Percentiles rank a stretch among this genome's conserved stretches.
These are phyloP conservation scores for Lachnellula arida DNA, from an alignment of 2,329 filamentous ascomycete species.

Conservation along the genomic window DNA sequence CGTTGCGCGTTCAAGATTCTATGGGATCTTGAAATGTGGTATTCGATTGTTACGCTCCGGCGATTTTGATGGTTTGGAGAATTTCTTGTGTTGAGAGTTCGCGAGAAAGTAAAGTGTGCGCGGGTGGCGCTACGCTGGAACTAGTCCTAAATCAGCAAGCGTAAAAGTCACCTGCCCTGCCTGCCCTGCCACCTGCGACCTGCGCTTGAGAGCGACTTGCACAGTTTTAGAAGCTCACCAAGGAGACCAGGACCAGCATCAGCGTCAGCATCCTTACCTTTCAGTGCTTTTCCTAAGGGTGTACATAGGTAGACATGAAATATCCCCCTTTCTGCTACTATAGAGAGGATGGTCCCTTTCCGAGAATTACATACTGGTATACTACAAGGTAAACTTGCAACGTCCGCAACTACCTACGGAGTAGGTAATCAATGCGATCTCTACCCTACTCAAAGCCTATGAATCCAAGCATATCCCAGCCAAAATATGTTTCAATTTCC, in stretches of 20 bases:
- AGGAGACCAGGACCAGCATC: too few species aligned
- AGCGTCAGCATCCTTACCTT: too few species aligned
- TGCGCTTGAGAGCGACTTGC: slow-evolving; percentile 1
- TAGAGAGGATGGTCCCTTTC: too few species aligned
- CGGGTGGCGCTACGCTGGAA: neutral
- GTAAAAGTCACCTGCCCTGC: neutral
- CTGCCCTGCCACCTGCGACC: too few species aligned
- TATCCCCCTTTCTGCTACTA: too few species aligned
- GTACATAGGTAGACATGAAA: too few species aligned
- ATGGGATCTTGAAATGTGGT: slow-evolving; percentile 21
- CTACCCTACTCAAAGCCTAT: too few species aligned
- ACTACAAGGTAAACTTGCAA: too few species aligned
- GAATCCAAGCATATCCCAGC: slow-evolving; percentile 1
- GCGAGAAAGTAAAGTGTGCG: slow-evolving; percentile 67
- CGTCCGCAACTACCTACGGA: too few species aligned
- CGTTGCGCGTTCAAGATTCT: slow-evolving; percentile 39
- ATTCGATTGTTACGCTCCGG: slow-evolving; percentile 35
- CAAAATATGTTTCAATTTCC: slow-evolving; percentile 19
- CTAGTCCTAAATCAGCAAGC: neutral
- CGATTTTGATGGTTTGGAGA: slow-evolving; percentile 10
- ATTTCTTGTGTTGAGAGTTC: slow-evolving; percentile 12
- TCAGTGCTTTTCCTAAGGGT: too few species aligned
- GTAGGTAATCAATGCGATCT: too few species aligned
- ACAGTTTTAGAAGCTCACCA: neutral
- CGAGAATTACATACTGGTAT: too few species aligned